Base-by-base conservation (phyloP, 2,329 filamentous ascomycete genomes). In the Claviceps paspali region DNA sequence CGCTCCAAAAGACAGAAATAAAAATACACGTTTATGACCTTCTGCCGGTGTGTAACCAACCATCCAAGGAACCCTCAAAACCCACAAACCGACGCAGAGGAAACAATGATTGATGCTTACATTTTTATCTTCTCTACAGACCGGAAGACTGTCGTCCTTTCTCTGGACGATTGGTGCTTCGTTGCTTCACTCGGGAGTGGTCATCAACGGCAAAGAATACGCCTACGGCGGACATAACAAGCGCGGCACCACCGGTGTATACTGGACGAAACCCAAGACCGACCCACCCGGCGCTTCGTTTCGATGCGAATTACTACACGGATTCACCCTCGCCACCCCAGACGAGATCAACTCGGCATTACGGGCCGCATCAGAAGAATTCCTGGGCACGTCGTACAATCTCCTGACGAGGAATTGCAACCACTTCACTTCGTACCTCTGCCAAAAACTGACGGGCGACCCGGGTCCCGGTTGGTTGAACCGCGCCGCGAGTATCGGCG, bases 331-430 rank as follows among this genome's bases (percentile, higher is more conserved):
- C 41, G 72, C 72, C 18, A 67, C 77, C 3, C 65, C 73, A 17
- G 61, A 68, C 39, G 82, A 91, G 56, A 79, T 91, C 46, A 76
- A 85, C 36, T 52, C 63, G 11, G 78, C 83, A 29, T 70, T 92
- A 31, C 73, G 70, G 47, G 64, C 66, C 39, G 79, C 78, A 10
- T 83, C 79, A 1, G 70, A 79, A 29, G 68, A 78, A 46, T 92
- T 91, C 49, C 68, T 76, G 39, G 84, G 84, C 18, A 76, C 76
- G 0, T 70, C 71, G 11, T 91, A 92, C 58, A 88, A 91, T 50
- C 70, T 92, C 11, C 67, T 92, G 31, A 85, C 78, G 15, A 76
- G 76, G 48, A 92, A 92, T 57, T 92, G 84, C 68, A 92, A 92
- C 55, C 84, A 92, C 55, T 92, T 92, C 54, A 88, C 83, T 2